phyloP scores from a whole-genome alignment of 2,329 filamentous ascomycete genomes.

The Fusarium circinatum region DNA sequence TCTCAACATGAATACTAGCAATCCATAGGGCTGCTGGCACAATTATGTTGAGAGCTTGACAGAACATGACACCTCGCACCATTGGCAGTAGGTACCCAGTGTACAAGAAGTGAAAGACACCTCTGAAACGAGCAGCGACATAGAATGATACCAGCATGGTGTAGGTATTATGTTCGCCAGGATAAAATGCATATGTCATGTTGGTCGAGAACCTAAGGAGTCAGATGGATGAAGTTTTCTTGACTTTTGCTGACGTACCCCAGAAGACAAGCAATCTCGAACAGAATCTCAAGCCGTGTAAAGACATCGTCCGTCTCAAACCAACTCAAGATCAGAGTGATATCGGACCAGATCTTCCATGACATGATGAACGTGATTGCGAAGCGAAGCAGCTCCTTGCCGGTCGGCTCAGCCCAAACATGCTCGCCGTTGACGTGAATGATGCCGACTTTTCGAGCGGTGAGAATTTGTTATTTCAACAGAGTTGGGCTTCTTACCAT shows the following conservation, averaged over 20 bases:
- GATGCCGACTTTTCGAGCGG: slow-evolving; percentile 60
- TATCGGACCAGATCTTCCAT: slow-evolving; percentile 72
- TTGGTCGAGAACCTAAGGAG: slow-evolving; percentile 65
- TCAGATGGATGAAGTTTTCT: background rate
- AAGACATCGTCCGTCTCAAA: slow-evolving; percentile 71
- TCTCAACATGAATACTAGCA: slow-evolving; percentile 64
- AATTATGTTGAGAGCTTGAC: slow-evolving; percentile 55
- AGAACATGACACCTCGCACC: slow-evolving; percentile 65
- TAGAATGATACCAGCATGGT: slow-evolving; percentile 70
- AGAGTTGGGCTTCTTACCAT: slow-evolving; percentile 48
- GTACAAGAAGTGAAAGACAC: slow-evolving; percentile 58
- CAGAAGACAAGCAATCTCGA: slow-evolving; percentile 69
- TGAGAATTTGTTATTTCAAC: background rate
- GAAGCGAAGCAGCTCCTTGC: slow-evolving; percentile 66
- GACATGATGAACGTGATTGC: slow-evolving; percentile 70
- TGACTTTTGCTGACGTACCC: slow-evolving; percentile 50
- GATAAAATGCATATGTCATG: slow-evolving; percentile 65
- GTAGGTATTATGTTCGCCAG: slow-evolving; percentile 61
- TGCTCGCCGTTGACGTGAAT: slow-evolving; percentile 72
- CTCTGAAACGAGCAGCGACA: slow-evolving; percentile 65
- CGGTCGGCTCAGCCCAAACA: slow-evolving; percentile 65
- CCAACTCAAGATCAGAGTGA: slow-evolving; percentile 67
- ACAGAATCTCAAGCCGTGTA: slow-evolving; percentile 67
- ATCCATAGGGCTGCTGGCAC: slow-evolving; percentile 68
- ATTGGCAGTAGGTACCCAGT: slow-evolving; percentile 64